Evolutionary conservation across 2,329 filamentous ascomycete genomes (phyloP), one percentile per base, ranked within the genome.

Genomic region (Chaetomiaceae sp.): DNA sequence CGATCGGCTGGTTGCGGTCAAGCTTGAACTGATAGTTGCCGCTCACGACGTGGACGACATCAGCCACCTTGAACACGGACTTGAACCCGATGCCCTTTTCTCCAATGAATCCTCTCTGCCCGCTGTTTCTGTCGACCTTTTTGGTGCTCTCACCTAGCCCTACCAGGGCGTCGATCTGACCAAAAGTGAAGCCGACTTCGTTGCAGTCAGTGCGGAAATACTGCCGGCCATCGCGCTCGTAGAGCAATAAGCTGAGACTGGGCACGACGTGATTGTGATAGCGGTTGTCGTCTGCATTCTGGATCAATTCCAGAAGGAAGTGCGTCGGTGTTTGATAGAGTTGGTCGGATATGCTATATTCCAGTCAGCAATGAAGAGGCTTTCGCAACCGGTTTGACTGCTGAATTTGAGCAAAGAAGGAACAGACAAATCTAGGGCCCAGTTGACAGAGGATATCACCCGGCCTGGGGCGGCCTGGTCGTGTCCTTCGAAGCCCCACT

Each of bases 41-140:
- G 35, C 35, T 38, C 5, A 15, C 19, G n/a, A 24, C 35, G 19
- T 26, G 19, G 8, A 24, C 35, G 19, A 38, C 35, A 19, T 38
- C 35, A n/a, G 19, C 20, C 19, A 38, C 35, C 22, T 38, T 38
- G 35, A 38, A 38, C 14, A 38, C 19, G 19, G 35, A 24, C 19
- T 38, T 38, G 35, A 38, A 38, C 14, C 35, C 35, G n/a, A 24
- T 38, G 35, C 35, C 35, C 12, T 38, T 38, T 24, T 38, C 35
- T 9, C 35, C 35, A 6, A 38, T 38, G 19, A 24, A 38, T 24
- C 35, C 19, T 26, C 26, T 37, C 7, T 22, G 34, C 34, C 34
- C 17, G 34, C 30, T 33, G 30, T 15, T 14, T 33, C 17, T 14
- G 22, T n/a, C n/a, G n/a, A n/a, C n/a, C 10, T 38, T 38, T 24